Evolutionary conservation across 805 yeast genomes (phyloP).

Genomic region (Pichia eremophila): DNA sequence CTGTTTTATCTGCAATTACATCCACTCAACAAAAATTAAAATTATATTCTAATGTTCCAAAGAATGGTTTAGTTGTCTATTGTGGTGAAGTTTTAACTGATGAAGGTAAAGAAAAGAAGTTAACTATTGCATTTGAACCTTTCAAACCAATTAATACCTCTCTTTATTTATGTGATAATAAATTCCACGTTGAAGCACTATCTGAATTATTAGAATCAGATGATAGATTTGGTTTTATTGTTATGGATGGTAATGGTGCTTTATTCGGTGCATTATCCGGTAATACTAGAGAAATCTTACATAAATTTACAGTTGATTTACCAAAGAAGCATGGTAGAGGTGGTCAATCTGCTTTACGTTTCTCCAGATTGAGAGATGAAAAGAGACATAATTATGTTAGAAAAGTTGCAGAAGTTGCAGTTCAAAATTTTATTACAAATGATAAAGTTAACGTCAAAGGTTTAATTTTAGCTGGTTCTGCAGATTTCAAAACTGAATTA

Average conservation of each 20-base stretch:
- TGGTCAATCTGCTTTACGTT: constrained; percentile 99
- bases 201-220: constrained; percentile 91
- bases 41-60: constrained; percentile 81
- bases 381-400: constrained; percentile 98
- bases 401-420: constrained; percentile 97
- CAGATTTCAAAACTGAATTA: constrained; percentile 95
- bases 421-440: constrained; percentile 88
- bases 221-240: constrained; percentile 93
- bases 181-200: constrained; percentile 95
- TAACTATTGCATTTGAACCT: constrained; percentile 96
- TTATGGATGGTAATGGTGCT: constrained; percentile 99
- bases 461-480: constrained; percentile 94
- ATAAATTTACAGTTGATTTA: constrained; percentile 92
- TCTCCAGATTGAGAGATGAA: constrained; percentile 97
- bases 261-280: constrained; percentile 93
- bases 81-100: constrained; percentile 98
- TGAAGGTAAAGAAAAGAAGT: constrained; percentile 95
- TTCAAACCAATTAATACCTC: constrained; percentile 99
- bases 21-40: constrained; percentile 96
- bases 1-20: constrained; percentile 93
- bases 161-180: constrained; percentile 89
- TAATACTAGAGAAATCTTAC: constrained; percentile 91
- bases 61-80: constrained; percentile 89
- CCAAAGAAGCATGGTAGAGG: constrained; percentile 99
- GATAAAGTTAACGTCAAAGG: constrained; percentile 95